A percentile compares a stretch with the other conserved stretches of the same genome.
Evolutionary conservation across 768 basidiomycete genomes (phyloP).

Genomic region (Boletus speciosus): DNA sequence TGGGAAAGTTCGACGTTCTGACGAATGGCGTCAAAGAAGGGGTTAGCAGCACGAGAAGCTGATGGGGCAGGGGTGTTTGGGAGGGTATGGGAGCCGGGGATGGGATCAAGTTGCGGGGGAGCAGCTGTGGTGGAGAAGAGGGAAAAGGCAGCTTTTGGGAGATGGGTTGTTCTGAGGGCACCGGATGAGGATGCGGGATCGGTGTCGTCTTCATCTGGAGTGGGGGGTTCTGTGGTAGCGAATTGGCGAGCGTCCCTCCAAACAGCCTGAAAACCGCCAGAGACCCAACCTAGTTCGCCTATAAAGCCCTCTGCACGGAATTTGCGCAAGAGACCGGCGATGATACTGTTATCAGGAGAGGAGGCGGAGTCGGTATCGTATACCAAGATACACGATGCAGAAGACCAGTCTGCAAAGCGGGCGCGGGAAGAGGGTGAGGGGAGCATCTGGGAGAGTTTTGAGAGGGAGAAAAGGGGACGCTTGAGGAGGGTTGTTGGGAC

Average conservation of each 20-base stretch:
- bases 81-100: not conserved
- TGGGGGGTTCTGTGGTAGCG: constrained; percentile 47
- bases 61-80: constrained; percentile 20
- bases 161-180: constrained; percentile 51
- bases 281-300: constrained; percentile 72
- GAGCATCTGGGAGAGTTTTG: constrained; percentile 79
- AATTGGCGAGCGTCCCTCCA: constrained; percentile 52
- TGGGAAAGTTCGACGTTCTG: constrained; percentile 80
- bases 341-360: constrained; percentile 63
- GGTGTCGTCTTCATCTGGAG: constrained; percentile 49
- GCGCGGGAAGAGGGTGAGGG: constrained; percentile 53
- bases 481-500: constrained; percentile 94
- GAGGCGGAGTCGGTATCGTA: constrained; percentile 76
- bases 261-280: constrained; percentile 78
- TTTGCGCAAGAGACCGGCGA: constrained; percentile 71
- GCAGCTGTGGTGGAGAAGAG: constrained; percentile 40
- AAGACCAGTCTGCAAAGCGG: constrained; percentile 58
- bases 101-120: constrained; percentile 7
- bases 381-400: constrained; percentile 65
- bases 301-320: constrained; percentile 58
- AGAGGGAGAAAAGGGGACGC: constrained; percentile 80
- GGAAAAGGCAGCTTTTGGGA: constrained; percentile 65
- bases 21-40: constrained; percentile 93
- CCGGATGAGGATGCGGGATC: constrained; percentile 30
- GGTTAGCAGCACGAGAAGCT: constrained; percentile 50